Percentiles rank a stretch among this genome's conserved stretches.
These are phyloP conservation scores for Kwoniella shandongensis DNA, from an alignment of 768 basidiomycete species.

Conservation along the genomic window DNA sequence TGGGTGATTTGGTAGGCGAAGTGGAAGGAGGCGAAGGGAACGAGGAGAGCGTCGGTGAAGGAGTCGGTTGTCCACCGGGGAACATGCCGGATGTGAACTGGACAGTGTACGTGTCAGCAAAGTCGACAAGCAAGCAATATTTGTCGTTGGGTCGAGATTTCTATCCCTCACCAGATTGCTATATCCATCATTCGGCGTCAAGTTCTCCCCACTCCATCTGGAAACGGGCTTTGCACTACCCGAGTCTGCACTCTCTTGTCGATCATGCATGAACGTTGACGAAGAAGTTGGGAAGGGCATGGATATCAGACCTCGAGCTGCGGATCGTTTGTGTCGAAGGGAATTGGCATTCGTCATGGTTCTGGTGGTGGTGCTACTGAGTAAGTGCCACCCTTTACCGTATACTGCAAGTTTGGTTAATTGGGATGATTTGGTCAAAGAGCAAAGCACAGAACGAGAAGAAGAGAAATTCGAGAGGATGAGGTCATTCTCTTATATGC, in stretches of 20 bases:
- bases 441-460: too few relatives aligned
- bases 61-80: conserved; percentile 2
- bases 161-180: conserved; percentile 29
- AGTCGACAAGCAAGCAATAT: not conserved
- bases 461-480: too few relatives aligned
- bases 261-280: conserved; percentile 16
- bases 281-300: conserved; percentile 25
- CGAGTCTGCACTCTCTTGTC: not conserved
- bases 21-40: conserved; percentile 25
- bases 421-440: not conserved
- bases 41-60: conserved; percentile 22
- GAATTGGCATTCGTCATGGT: conserved; percentile 14
- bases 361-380: too few relatives aligned
- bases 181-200: conserved; percentile 39
- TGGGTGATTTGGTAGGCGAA: not conserved
- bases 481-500: too few relatives aligned
- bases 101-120: not conserved
- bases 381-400: too few relatives aligned
- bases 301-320: conserved; percentile 14
- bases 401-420: too few relatives aligned
- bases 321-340: conserved; percentile 28
- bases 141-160: too few relatives aligned
- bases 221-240: not conserved
- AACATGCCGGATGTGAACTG: conserved; percentile 29
- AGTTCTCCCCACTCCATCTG: conserved; percentile 29